A percentile compares a stretch with the other conserved stretches of the same genome.
Evolutionary conservation across 2,329 filamentous ascomycete species (phyloP).

Genomic region (Epichloe uncinata): DNA sequence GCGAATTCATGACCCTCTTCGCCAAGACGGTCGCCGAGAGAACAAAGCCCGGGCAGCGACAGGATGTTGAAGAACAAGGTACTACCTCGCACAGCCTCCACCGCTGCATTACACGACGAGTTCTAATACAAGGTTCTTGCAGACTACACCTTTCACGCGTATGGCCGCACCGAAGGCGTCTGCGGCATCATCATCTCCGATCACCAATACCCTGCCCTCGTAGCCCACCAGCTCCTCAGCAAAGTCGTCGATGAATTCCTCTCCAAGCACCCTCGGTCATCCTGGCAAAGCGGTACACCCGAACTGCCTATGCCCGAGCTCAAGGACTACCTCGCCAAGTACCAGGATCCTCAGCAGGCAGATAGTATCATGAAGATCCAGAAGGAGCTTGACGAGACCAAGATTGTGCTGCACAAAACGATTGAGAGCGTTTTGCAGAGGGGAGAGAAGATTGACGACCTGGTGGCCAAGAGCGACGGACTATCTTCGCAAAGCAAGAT

Average conservation of each 20-base stretch:
- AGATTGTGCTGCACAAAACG: constrained; percentile 93
- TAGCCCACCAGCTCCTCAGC: constrained; percentile 74
- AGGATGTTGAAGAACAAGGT: constrained; percentile 77
- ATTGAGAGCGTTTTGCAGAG: constrained; percentile 78
- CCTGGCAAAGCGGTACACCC: constrained; percentile 45
- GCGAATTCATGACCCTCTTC: constrained; percentile 70
- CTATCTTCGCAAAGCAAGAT: constrained; percentile 89
- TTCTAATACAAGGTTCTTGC: background rate
- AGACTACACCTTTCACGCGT: constrained; percentile 66
- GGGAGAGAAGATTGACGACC: constrained; percentile 89
- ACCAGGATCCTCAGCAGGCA: constrained; percentile 78
- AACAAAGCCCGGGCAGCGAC: constrained; percentile 66
- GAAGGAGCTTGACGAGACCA: constrained; percentile 92
- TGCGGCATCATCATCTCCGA: constrained; percentile 68
- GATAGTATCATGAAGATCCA: constrained; percentile 94
- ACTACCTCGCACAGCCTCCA: constrained; percentile 11
- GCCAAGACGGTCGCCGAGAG: constrained; percentile 78
- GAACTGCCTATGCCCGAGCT: constrained; percentile 56
- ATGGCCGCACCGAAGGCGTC: constrained; percentile 60
- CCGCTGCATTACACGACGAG: background rate
- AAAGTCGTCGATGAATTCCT: constrained; percentile 85
- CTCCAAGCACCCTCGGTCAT: constrained; percentile 55
- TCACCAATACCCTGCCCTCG: constrained; percentile 60
- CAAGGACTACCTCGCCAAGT: constrained; percentile 59
- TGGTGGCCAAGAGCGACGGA: constrained; percentile 87